Conservation (phyloP, 2,329 filamentous ascomycete species). For the Verticillium isaacii region DNA sequence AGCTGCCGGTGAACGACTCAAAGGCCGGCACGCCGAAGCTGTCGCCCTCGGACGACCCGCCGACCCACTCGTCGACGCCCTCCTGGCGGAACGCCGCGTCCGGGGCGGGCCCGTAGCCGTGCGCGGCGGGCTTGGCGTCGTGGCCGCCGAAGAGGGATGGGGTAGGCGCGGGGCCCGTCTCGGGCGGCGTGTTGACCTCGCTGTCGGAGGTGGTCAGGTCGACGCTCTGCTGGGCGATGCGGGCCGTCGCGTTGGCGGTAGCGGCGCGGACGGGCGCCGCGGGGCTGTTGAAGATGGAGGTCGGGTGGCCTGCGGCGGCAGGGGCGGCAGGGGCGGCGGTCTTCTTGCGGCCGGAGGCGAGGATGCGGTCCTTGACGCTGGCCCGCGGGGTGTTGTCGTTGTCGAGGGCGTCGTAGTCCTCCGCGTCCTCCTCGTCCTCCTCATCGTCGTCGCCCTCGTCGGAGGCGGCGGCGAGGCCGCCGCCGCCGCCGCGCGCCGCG, state of each 20-base stretch:
- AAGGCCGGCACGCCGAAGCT: background rate
- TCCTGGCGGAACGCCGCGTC: no score
- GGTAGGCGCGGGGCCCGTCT: background rate
- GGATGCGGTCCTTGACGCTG: constrained; percentile 6
- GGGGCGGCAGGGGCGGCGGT: background rate
- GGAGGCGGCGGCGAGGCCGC: constrained; percentile 11
- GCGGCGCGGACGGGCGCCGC: constrained; percentile 10
- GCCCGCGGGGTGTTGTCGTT: constrained; percentile 33
- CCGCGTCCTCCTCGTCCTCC: constrained; percentile 18
- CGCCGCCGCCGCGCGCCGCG: constrained; percentile 3
- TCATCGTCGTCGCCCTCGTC: constrained; percentile 21
- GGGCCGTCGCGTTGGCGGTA: constrained; percentile 11
- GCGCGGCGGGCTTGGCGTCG: constrained; percentile 3
- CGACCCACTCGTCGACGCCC: background rate
- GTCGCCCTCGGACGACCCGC: background rate
- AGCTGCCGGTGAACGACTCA: background rate
- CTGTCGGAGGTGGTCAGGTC: constrained; percentile 13
- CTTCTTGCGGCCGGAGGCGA: constrained; percentile 6
- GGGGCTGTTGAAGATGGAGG: constrained; percentile 3
- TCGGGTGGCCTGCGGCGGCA: background rate
- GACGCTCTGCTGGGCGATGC: constrained; percentile 8
- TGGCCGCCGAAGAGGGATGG: constrained; percentile 2
- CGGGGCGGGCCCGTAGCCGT: background rate
- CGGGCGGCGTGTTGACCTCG: constrained; percentile 11
- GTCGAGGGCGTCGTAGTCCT: constrained; percentile 25